phyloP scores from a whole-genome alignment of 805 yeast genomes.

The Candida silvicultrix region DNA sequence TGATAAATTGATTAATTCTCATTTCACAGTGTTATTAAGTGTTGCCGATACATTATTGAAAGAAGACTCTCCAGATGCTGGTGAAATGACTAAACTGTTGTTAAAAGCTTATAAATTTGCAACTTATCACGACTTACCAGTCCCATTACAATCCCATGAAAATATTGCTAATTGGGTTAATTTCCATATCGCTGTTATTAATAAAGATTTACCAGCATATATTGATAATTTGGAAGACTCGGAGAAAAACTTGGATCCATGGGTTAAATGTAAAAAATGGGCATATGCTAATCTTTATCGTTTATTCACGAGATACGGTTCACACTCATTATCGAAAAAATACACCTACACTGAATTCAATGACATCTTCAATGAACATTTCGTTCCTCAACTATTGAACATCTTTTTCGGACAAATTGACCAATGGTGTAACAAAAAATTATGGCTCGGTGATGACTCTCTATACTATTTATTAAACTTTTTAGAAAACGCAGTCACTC shows the following conservation, averaged over 20 bases:
- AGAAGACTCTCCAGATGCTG: slow-evolving; percentile 38
- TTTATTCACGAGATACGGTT: slow-evolving; percentile 65
- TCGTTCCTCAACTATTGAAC: slow-evolving; percentile 68
- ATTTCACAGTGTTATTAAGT: slow-evolving; percentile 59
- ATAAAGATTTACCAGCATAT: slow-evolving; percentile 49
- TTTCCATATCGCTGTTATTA: slow-evolving; percentile 64
- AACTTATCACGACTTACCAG: slow-evolving; percentile 68
- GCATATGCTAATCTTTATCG: slow-evolving; percentile 72
- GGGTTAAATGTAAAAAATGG: slow-evolving; percentile 86
- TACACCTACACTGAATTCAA: slow-evolving; percentile 59
- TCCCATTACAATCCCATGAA: slow-evolving; percentile 48
- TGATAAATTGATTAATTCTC: slow-evolving; percentile 46
- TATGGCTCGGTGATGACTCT: slow-evolving; percentile 67
- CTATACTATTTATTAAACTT: slow-evolving; percentile 62
- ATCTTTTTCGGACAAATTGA: slow-evolving; percentile 63
- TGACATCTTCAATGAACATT: slow-evolving; percentile 42
- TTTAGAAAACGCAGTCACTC: slow-evolving; percentile 52
- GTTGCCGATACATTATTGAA: slow-evolving; percentile 53
- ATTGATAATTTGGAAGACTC: slow-evolving; percentile 45
- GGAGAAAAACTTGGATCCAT: slow-evolving; percentile 47
- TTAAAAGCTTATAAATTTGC: slow-evolving; percentile 75
- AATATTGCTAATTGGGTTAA: slow-evolving; percentile 62
- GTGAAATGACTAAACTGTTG: slow-evolving; percentile 70
- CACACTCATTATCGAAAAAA: slow-evolving; percentile 37
- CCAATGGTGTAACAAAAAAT: slow-evolving; percentile 56